Evolutionary conservation across 2,329 filamentous ascomycete species (phyloP).

Genomic region (Fusarium sp.): DNA sequence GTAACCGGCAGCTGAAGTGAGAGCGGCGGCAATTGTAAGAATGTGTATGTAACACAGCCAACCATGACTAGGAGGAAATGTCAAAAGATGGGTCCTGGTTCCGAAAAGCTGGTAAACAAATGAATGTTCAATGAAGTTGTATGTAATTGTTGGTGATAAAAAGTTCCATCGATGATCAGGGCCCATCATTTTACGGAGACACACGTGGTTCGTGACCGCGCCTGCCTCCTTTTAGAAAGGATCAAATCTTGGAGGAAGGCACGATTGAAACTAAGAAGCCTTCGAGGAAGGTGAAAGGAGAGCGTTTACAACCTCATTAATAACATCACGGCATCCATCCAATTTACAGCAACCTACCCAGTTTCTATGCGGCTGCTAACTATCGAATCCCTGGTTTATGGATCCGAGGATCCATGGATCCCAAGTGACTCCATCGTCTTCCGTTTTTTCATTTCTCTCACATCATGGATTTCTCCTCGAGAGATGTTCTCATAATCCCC

Average conservation of each 20-base stretch:
- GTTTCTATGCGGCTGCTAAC: not conserved
- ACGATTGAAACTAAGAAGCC: not conserved
- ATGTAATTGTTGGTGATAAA: not conserved
- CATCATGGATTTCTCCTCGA: not conserved
- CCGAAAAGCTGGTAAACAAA: slow-evolving; percentile 3
- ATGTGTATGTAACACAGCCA: not conserved
- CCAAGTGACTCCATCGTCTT: not conserved
- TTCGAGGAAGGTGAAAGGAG: slow-evolving; percentile 1
- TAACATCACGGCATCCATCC: not conserved
- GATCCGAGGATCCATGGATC: not conserved
- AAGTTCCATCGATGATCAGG: not conserved
- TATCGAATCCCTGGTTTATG: not conserved
- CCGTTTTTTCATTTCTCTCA: not conserved
- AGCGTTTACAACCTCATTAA: not conserved
- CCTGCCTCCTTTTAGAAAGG: not conserved
- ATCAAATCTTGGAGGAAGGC: not conserved
- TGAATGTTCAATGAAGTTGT: not conserved
- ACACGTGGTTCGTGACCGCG: not conserved
- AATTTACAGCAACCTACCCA: not conserved
- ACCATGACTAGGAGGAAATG: not conserved
- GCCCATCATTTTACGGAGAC: not conserved
- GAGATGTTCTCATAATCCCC: not conserved
- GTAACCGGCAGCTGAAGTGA: slow-evolving; percentile 6
- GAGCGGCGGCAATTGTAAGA: not conserved
- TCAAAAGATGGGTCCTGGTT: not conserved